These are phyloP conservation scores for Rhizopogon roseolus DNA, from an alignment of 768 basidiomycete genomes.

Conservation along the genomic window DNA sequence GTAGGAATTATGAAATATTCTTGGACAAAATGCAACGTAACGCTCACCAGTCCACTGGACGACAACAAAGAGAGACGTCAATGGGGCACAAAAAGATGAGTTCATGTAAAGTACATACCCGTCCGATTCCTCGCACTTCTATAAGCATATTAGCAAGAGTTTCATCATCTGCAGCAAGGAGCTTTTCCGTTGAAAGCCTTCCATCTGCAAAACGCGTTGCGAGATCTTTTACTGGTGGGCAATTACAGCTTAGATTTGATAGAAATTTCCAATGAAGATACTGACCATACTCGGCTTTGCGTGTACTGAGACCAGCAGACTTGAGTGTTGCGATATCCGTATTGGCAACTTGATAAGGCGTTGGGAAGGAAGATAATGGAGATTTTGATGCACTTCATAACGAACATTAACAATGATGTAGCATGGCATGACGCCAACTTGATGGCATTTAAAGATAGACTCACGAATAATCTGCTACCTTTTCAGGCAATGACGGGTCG, in stretches of 20 bases:
- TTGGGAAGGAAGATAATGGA: conserved; percentile 57
- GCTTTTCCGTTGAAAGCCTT: conserved; percentile 65
- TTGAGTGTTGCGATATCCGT: conserved; percentile 57
- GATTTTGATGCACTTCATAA: conserved; percentile 12
- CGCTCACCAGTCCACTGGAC: conserved; percentile 57
- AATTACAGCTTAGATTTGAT: not conserved
- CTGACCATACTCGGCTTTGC: conserved; percentile 91
- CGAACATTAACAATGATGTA: not conserved
- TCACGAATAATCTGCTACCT: conserved; percentile 46
- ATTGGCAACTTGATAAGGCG: conserved; percentile 59
- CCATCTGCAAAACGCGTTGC: conserved; percentile 80
- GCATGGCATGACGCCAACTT: not conserved
- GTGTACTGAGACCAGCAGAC: conserved; percentile 69
- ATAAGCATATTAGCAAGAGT: conserved; percentile 72
- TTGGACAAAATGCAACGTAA: not conserved
- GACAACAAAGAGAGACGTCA: conserved; percentile 6
- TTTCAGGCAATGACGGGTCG: conserved; percentile 70
- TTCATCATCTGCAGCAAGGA: conserved; percentile 70
- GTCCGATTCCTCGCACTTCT: conserved; percentile 76
- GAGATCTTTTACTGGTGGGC: conserved; percentile 61
- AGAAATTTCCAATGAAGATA: not conserved
- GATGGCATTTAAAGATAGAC: conserved; percentile 12
- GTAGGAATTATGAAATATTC: conserved; percentile 8
- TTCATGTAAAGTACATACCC: conserved; percentile 33
- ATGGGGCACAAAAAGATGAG: not conserved